A percentile compares a stretch with the other conserved stretches of the same genome.
These are phyloP conservation scores for Didymosphaeria variabile DNA, from an alignment of 2,329 filamentous ascomycete genomes.

Conservation along the genomic window DNA sequence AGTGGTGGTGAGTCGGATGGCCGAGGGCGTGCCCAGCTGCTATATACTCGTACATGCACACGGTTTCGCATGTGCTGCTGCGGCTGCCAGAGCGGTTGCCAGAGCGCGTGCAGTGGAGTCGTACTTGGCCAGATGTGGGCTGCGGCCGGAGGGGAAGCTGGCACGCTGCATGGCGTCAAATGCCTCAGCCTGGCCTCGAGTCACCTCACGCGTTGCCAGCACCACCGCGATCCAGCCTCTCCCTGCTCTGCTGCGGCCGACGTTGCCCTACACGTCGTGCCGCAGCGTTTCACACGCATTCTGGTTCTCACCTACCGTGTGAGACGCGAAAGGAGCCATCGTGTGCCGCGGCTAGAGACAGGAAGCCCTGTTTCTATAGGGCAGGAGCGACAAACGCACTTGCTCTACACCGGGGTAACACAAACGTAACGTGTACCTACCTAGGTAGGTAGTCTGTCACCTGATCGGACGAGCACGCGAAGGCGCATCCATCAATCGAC, in stretches of 20 bases:
- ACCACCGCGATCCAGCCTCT: constrained; percentile 4
- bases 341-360: not conserved
- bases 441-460: too few species aligned
- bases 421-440: too few species aligned
- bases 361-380: too few species aligned
- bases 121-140: not conserved
- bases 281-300: too few species aligned
- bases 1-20: not conserved
- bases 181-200: not conserved
- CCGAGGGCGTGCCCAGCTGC: not conserved
- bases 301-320: too few species aligned
- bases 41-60: not conserved
- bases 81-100: not conserved
- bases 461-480: too few species aligned
- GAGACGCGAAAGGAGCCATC: too few species aligned
- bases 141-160: constrained; percentile 7
- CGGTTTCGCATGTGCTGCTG: not conserved
- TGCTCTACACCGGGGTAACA: too few species aligned
- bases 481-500: too few species aligned
- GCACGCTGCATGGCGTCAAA: not conserved
- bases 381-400: too few species aligned
- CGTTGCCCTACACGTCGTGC: not conserved
- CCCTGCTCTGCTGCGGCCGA: not conserved
- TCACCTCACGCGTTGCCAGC: constrained; percentile 6
- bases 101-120: not conserved